Evolutionary conservation across 345 rosid genomes (phyloP), one percentile per base, ranked within the genome.

Genomic region (Hibiscus mutabilis): DNA sequence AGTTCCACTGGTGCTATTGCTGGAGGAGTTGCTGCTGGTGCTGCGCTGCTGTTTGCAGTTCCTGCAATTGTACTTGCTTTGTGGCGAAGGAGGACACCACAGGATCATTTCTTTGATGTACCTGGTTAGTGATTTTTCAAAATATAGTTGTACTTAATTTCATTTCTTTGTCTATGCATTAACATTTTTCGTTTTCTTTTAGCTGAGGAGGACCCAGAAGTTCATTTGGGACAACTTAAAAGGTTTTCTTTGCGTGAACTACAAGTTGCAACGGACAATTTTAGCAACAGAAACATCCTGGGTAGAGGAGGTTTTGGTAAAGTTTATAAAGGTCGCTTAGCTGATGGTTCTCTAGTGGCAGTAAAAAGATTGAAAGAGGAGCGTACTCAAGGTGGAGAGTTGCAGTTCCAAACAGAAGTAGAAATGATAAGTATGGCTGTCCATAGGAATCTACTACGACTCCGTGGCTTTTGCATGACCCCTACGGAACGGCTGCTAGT

Each of bases 21-120:
- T 24, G 98, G 99, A 37, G 99, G 97, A 65, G 98, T 92, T 69
- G 99, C 99, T 76, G 98, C 98, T 57, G 97, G 97, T 72, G 97
- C 96, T 79, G 94, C 96, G 55, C 84, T 95, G 80, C 82, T 95
- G 66, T 90, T 95, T 81, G 99, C 98, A 55, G 94, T 84, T 51
- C 98, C 97, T 25, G 98, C 96, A 79, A 82, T 95, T 66, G 92
- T 87, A 51, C 90, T 95, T 77, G 91, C 92, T 51, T 85, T 69
- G 76, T 88, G 91, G 93, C 75, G 91, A 73, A 79, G 85, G 73
- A 88, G 86, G 77, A 90, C 73, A 77, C 96, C 96, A 49, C 86
- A 89, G 61, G 97, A 95, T 62, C 87, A 86, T 81, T 90, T 92
- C 97, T 95, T 86, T 53, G 98, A 95, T 74, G 94, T 92, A 66